Base-by-base conservation (phyloP, 805 yeast genomes). In the Hanseniaspora lachancei region DNA sequence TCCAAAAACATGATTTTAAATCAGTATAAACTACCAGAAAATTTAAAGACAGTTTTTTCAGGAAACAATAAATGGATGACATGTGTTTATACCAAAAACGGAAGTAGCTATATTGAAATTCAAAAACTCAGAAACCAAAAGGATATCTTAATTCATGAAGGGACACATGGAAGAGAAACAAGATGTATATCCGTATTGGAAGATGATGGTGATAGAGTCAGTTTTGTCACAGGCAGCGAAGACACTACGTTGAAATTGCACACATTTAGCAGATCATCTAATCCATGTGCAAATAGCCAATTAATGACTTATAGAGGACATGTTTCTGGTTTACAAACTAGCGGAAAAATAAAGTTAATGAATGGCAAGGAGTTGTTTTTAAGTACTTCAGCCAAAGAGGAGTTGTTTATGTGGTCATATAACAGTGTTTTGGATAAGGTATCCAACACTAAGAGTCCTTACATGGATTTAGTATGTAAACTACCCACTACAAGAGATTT, bases 161-260 rank as follows among this genome's bases (percentile, higher is more conserved):
- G 97, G 0, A 75, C 87, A 0, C 97, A 93, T 67, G 98, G 98
- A 0, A 76, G 97, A 59, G 98, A 93, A 67, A 78, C 91, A 6
- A 74, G 98, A 61, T 86, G 81, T 56, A 72, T 89, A 16, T 75
- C 84, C 1, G 73, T 82, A n/a, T 73, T 78, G 39, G 67, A 68
- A 49, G 27, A 40, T 18, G 69, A 69, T 0, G 68, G 62, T 23
- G n/a, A 29, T 29, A 20, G 12, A 18, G 47, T 57, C 4, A 62
- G 84, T 4, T 63, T 88, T 21, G 76, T 86, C 35, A 80, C 91
- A 5, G 97, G 88, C 5, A 82, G 96, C 0, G 98, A 93, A 66
- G 98, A 93, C 64, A 85, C 97, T 0, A 77, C 87, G 0, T 69
- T 93, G 5, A 77, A 79, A 58, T 60, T 91, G n/a, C 77, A 82